Evolutionary conservation across 2,329 filamentous ascomycete species (phyloP).

Genomic region (Cladosporium sphaerospermum): DNA sequence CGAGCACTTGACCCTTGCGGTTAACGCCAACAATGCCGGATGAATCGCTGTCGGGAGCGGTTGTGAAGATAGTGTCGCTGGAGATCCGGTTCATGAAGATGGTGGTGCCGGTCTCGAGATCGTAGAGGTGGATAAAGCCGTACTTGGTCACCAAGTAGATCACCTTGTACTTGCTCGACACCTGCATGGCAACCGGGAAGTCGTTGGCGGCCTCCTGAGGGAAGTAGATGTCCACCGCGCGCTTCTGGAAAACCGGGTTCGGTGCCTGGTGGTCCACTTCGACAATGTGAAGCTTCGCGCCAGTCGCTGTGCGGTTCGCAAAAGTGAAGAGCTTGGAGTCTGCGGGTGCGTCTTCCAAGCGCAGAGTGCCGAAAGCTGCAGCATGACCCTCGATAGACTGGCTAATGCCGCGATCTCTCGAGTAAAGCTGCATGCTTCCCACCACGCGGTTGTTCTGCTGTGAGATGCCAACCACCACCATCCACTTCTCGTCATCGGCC

Average conservation of each 20-base stretch:
- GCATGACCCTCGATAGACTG: slow-evolving; percentile 97
- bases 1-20: slow-evolving; percentile 92
- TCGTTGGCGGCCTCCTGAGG: slow-evolving; percentile 91
- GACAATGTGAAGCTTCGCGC: slow-evolving; percentile 94
- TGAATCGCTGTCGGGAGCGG: slow-evolving; percentile 73
- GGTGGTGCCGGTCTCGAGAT: slow-evolving; percentile 88
- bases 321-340: slow-evolving; percentile 97
- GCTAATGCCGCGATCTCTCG: slow-evolving; percentile 90
- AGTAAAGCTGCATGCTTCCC: slow-evolving; percentile 95
- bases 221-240: slow-evolving; percentile 96
- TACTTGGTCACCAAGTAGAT: slow-evolving; percentile 98
- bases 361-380: slow-evolving; percentile 83
- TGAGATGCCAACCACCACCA: slow-evolving; percentile 93
- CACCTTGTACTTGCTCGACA: slow-evolving; percentile 93
- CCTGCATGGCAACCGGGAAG: slow-evolving; percentile 96
- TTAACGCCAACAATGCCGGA: slow-evolving; percentile 91
- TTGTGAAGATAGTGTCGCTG: slow-evolving; percentile 97
- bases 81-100: slow-evolving; percentile 99
- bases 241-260: slow-evolving; percentile 88
- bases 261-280: slow-evolving; percentile 90
- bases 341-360: slow-evolving; percentile 79
- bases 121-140: slow-evolving; percentile 97
- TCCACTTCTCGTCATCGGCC: slow-evolving; percentile 94
- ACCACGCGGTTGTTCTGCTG: slow-evolving; percentile 89
- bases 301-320: slow-evolving; percentile 79